phyloP scores from a whole-genome alignment of 2,329 filamentous ascomycete species.

The Colletotrichum destructivum region DNA sequence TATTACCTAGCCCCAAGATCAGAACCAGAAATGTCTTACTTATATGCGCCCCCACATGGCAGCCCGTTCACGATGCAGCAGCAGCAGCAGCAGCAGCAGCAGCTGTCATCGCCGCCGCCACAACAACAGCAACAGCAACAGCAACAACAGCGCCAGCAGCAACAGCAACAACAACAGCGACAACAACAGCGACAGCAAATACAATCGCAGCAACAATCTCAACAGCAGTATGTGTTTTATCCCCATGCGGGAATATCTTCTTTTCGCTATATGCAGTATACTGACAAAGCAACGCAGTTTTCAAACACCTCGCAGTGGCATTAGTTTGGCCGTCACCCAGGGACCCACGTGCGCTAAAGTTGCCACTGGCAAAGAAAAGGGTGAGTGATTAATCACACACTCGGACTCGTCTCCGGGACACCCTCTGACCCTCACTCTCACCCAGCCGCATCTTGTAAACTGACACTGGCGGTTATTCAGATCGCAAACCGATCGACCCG shows the following conservation, averaged over 20 bases:
- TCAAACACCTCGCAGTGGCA: not conserved
- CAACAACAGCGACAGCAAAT: too few relatives aligned
- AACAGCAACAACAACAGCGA: too few relatives aligned
- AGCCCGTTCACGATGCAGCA: not conserved
- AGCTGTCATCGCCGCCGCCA: too few relatives aligned
- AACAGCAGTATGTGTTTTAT: too few relatives aligned
- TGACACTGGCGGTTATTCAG: conserved; percentile 55
- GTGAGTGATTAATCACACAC: conserved; percentile 56
- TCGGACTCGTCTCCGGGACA: too few relatives aligned
- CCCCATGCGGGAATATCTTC: too few relatives aligned
- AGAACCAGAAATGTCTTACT: not conserved
- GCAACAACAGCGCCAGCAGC: too few relatives aligned
- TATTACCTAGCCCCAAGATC: not conserved
- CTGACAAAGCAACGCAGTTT: not conserved
- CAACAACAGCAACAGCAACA: too few relatives aligned
- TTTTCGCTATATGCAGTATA: too few relatives aligned
- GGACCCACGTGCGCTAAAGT: conserved; percentile 17
- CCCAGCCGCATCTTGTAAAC: not conserved
- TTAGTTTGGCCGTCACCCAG: conserved; percentile 17
- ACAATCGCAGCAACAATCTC: too few relatives aligned
- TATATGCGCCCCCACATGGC: not conserved
- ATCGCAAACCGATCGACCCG: conserved; percentile 90
- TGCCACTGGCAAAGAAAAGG: conserved; percentile 69
- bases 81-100: not conserved
- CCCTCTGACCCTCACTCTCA: too few relatives aligned